A percentile compares a stretch with the other conserved stretches of the same genome.
phyloP scores from a whole-genome alignment of 177 flowering plant genomes.

The Vitis hybrid region DNA sequence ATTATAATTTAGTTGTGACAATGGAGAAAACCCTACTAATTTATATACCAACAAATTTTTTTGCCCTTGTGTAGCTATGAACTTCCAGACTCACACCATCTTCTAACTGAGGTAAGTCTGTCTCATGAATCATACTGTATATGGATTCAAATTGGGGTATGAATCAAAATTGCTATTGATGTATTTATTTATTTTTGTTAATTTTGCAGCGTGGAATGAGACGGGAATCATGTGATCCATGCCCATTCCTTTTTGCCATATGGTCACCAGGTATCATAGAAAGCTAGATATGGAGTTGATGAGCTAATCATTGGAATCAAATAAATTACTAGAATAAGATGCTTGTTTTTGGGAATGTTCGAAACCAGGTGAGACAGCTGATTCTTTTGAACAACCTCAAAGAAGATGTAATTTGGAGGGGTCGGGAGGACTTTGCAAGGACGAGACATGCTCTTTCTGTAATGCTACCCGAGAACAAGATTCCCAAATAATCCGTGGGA shows the following conservation, averaged over 20 bases:
- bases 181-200: not conserved
- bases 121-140: not conserved
- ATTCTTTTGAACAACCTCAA: constrained; percentile 12
- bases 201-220: constrained; percentile 23
- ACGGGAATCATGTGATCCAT: constrained; percentile 37
- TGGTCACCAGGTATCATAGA: constrained; percentile 34
- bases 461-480: constrained; percentile 10
- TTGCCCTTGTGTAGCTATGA: constrained; percentile 58
- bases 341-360: not conserved
- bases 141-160: constrained; percentile 20
- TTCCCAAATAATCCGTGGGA: constrained; percentile 29
- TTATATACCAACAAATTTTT: not conserved
- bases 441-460: constrained; percentile 14
- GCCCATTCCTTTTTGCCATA: constrained; percentile 43
- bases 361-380: constrained; percentile 22
- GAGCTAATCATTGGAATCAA: no score
- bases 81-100: constrained; percentile 76
- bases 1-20: not conserved
- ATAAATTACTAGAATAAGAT: not conserved
- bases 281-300: not conserved
- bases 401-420: constrained; percentile 9
- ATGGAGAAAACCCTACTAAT: not conserved
- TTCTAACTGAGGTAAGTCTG: constrained; percentile 53
- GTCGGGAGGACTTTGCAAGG: constrained; percentile 9
- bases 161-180: not conserved